Evolutionary conservation across 805 yeast species (phyloP).

Genomic region (Monosporozyma solicola): DNA sequence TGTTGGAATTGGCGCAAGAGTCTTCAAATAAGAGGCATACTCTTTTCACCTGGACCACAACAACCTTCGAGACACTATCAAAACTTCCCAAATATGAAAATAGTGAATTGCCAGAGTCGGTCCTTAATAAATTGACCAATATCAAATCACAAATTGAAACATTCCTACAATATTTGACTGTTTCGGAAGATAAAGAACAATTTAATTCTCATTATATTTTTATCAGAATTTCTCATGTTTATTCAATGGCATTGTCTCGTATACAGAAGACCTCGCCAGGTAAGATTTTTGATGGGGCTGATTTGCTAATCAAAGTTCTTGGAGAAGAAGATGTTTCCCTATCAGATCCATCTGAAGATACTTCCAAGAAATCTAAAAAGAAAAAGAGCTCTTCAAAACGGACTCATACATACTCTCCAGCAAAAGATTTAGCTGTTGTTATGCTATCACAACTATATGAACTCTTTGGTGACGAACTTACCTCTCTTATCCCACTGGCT

Average conservation of each 20-base stretch:
- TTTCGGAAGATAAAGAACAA: conserved; percentile 7
- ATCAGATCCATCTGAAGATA: background rate
- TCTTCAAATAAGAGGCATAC: conserved; percentile 16
- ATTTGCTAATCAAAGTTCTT: conserved; percentile 19
- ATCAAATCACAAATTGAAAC: background rate
- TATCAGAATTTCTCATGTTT: conserved; percentile 17
- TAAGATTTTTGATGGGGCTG: conserved; percentile 23
- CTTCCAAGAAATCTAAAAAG: conserved; percentile 13
- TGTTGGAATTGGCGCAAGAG: conserved; percentile 1
- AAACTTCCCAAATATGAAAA: background rate
- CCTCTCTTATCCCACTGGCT: conserved; percentile 30
- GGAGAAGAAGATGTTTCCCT: conserved; percentile 19
- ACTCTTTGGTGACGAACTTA: conserved; percentile 26
- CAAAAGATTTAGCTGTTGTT: conserved; percentile 25
- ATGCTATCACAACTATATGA: conserved; percentile 27
- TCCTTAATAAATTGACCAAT: background rate
- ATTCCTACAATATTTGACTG: conserved; percentile 4
- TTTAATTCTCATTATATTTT: conserved; percentile 18
- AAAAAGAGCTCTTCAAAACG: conserved; percentile 18
- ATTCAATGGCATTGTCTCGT: conserved; percentile 9
- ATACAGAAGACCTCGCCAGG: conserved; percentile 14
- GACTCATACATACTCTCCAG: conserved; percentile 14
- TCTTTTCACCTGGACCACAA: conserved; percentile 18
- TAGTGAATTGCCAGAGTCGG: background rate
- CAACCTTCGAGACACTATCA: conserved; percentile 9